Evolutionary conservation across 495 filamentous ascomycete genomes (phyloP), one percentile per base, ranked within the genome.

Genomic region (Daldinia vernicosa): DNA sequence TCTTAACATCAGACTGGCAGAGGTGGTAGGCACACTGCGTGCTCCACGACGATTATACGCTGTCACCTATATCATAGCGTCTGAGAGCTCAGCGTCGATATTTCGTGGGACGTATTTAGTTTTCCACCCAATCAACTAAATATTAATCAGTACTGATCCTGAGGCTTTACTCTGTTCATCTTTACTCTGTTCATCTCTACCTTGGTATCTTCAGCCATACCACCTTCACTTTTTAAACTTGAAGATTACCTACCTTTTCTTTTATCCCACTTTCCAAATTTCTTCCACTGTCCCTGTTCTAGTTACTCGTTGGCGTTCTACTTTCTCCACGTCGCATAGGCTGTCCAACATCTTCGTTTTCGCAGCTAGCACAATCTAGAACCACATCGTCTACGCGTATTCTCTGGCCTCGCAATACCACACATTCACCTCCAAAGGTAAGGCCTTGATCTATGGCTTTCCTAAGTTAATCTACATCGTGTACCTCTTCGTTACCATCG

Each of bases 1-100:
- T 60, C 60, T 30, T 72, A 37, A 72, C n/a, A 26, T 4, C 14
- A 8, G 22, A 15, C n/a, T 30, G 51, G 8, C 22, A 22, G 19
- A 17, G 19, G 19, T 22, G 3, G 22, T 22, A 22, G 11, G 43
- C 19, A 2, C 3, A 24, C 9, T 22, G 19, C 9, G 3, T 12
- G 19, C 8, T 6, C 19, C 43, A 24, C 9, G 43, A 11, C 3
- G 11, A 19, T 0, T 22, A 24, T 9, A 22, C 43, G 24, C 24
- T 8, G 43, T 47, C 43, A 47, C 43, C 43, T 47, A 11, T 47
- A 8, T 24, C 39, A 22, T 47, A 1, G 43, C 43, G 3, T 47
- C 17, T 24, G 24, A 11, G 5, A 1, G 43, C 43, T 47, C 43
- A 1, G 43, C 43, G 5, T 24, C 19, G 5, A 6, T 22, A 8